Evolutionary conservation across 208 protist species (phyloP).

Genomic region (Trypanosoma boissoni): DNA sequence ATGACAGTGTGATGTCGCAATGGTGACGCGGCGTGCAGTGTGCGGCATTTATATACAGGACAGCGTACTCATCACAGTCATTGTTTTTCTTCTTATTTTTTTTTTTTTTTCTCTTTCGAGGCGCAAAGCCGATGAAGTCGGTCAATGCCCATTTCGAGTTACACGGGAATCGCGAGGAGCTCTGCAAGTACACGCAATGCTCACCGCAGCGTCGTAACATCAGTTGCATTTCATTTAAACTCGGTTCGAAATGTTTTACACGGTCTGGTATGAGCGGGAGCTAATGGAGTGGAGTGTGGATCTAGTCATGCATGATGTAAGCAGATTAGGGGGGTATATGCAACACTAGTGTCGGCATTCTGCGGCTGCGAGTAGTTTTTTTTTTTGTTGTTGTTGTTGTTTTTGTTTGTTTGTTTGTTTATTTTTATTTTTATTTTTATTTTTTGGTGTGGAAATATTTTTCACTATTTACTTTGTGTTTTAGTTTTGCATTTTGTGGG

Average conservation of each 20-base stretch:
- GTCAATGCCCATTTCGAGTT: no score
- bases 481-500: background rate
- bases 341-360: background rate
- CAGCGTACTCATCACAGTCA: conserved; percentile 40
- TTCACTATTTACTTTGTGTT: background rate
- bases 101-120: background rate
- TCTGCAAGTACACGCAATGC: no score
- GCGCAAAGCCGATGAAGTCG: background rate
- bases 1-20: no score
- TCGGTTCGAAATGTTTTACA: no score
- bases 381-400: conserved; percentile 1
- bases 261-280: no score
- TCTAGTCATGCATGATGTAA: no score
- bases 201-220: no score
- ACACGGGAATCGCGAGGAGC: no score
- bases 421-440: background rate
- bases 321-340: no score
- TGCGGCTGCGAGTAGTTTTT: background rate
- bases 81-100: background rate
- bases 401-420: background rate
- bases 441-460: background rate
- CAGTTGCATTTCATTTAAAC: no score
- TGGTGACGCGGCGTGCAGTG: conserved; percentile 40
- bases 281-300: no score
- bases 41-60: conserved; percentile 60